Base-by-base conservation (phyloP, 1,284 basidiomycete species). In the Cerrena zonata region DNA sequence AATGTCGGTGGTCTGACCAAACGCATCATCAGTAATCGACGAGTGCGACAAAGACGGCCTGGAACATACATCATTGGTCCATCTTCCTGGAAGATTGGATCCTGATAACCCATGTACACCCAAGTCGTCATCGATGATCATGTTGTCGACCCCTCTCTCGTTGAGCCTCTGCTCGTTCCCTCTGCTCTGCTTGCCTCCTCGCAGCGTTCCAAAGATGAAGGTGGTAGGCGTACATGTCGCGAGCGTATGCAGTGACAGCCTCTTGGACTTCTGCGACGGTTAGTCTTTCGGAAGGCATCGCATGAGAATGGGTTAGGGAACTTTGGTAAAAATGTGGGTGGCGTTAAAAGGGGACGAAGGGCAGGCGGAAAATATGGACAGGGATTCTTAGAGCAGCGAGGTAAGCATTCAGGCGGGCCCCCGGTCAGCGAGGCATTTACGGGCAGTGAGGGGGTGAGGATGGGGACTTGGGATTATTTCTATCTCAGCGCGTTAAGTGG, bases 211-310 rank as follows among this genome's bases (percentile, higher is more conserved):
- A 64, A 46, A 62, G 58, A 52, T 57, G 58, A 48, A 65, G 58
- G 34, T 63, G 65, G 54, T 66, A 66, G 36, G 59, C 58, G 54
- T 63, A 59, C 65, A 66, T 66, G 48, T 64, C 60, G 39, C 58
- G 58, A 7, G 63, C 55, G 27, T 68, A 67, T 21, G 55, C 61
- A 44, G 69, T 70, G 47, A 78, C 63, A 2, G 70, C 68, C 39
- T 66, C 64, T 62, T 77, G 74, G 24, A 76, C 62, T 48, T 72
- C 49, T 11, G 43, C 49, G 22, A 26, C 41, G n/a, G 48, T 49
- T 23, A 42, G 23, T 15, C 41, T 42, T 22, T 42, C 41, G 26
- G 15, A 15, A 23, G 41, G 41, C 41, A 42, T 42, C 21, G 19
- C 41, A 42, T 42, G 5, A 42, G 41, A 10, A 10, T 19, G 41